phyloP scores from a whole-genome alignment of 768 basidiomycete species.

The Mycena rebaudengoi region DNA sequence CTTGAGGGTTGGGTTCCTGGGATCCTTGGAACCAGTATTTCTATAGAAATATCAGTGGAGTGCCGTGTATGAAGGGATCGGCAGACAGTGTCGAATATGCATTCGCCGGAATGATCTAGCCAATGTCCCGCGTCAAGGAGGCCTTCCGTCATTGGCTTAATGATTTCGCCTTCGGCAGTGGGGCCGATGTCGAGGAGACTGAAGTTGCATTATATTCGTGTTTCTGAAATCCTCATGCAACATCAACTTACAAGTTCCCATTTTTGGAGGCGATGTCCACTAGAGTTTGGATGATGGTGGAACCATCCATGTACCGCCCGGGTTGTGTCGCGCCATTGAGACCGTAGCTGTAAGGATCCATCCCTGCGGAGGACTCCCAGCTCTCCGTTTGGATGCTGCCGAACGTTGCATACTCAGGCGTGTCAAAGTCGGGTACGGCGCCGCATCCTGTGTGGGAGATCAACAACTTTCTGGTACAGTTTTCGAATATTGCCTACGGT shows the following conservation, averaged over 20 bases:
- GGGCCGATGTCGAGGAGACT: slow-evolving; percentile 66
- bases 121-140: slow-evolving; percentile 61
- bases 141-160: slow-evolving; percentile 54
- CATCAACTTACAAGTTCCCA: slow-evolving; percentile 60
- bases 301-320: slow-evolving; percentile 56
- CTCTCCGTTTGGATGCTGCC: slow-evolving; percentile 52
- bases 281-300: slow-evolving; percentile 57
- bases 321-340: slow-evolving; percentile 51
- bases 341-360: slow-evolving; percentile 64
- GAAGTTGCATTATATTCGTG: no score
- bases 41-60: slow-evolving; percentile 32
- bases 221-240: background rate
- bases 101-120: slow-evolving; percentile 58
- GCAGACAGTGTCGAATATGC: slow-evolving; percentile 64
- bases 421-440: slow-evolving; percentile 60
- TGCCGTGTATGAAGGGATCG: background rate
- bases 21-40: slow-evolving; percentile 58
- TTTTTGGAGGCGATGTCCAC: slow-evolving; percentile 70
- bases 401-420: slow-evolving; percentile 62
- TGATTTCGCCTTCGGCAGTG: slow-evolving; percentile 62
- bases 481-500: slow-evolving; percentile 40
- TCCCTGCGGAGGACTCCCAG: slow-evolving; percentile 70
- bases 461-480: background rate
- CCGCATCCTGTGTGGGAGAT: slow-evolving; percentile 52
- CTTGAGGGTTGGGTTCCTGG: slow-evolving; percentile 41